These are phyloP conservation scores for Nidularia pulvinata DNA, from an alignment of 768 basidiomycete genomes.

Conservation along the genomic window DNA sequence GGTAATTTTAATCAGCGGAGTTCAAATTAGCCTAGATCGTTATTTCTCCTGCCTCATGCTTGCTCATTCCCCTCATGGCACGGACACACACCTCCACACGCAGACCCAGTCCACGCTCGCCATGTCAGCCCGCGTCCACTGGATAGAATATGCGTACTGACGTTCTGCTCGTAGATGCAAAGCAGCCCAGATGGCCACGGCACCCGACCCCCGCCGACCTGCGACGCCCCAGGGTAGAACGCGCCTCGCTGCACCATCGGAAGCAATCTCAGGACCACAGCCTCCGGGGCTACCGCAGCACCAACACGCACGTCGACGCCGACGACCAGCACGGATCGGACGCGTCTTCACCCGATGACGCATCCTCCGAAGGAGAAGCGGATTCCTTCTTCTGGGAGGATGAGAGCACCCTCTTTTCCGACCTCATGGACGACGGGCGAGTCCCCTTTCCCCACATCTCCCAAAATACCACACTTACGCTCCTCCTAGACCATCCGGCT, in stretches of 20 bases:
- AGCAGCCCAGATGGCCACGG: too few species aligned
- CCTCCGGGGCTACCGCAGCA: not conserved
- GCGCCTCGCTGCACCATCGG: not conserved
- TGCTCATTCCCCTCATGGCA: constrained; percentile 10
- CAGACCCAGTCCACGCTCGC: not conserved
- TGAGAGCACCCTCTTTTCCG: constrained; percentile 49
- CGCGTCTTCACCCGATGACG: constrained; percentile 13
- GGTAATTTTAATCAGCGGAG: constrained; percentile 32
- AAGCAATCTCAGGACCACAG: not conserved
- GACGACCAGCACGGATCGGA: constrained; percentile 11
- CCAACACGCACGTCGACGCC: not conserved
- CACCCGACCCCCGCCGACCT: too few species aligned
- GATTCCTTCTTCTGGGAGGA: constrained; percentile 48
- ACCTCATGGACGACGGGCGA: constrained; percentile 43
- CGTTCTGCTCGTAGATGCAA: too few species aligned
- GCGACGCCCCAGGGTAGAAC: not conserved
- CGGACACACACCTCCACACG: constrained; percentile 6
- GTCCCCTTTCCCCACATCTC: constrained; percentile 5
- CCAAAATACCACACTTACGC: not conserved
- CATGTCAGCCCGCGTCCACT: not conserved
- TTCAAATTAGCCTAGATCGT: constrained; percentile 23
- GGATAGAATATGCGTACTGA: not conserved
- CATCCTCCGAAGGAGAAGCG: constrained; percentile 23
- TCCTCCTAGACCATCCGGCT: too few species aligned
- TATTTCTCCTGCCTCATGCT: too few species aligned